Conservation (phyloP, 106 monocot genomes). For the Dactylorhiza incarnata region DNA sequence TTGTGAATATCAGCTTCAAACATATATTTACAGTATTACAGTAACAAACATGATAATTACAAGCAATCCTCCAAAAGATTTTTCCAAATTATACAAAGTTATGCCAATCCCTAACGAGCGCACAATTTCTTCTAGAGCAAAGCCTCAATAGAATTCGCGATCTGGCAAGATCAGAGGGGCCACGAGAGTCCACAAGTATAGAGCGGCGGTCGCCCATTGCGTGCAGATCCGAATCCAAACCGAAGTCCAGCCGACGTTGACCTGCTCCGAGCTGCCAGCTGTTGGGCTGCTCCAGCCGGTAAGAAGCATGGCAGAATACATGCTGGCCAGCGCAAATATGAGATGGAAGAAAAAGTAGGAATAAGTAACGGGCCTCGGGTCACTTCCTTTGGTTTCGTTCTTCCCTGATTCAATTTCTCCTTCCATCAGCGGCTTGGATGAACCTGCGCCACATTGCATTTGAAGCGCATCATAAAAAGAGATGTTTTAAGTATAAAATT, state of each 20-base stretch:
- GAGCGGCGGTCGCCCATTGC: slow-evolving; percentile 75
- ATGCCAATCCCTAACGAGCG: too few relatives aligned
- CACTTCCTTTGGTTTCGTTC: slow-evolving; percentile 33
- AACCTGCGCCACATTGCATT: slow-evolving; percentile 23
- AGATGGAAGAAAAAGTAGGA: slow-evolving; percentile 94
- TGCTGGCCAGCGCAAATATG: slow-evolving; percentile 90
- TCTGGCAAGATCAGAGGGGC: slow-evolving; percentile 71
- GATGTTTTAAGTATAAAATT: too few relatives aligned
- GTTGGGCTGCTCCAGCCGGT: slow-evolving; percentile 75
- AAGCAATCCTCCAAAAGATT: too few relatives aligned
- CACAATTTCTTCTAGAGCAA: too few relatives aligned
- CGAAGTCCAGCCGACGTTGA: slow-evolving; percentile 89
- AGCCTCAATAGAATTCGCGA: slow-evolving; percentile 51
- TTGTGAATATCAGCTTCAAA: too few relatives aligned
- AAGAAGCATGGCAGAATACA: slow-evolving; percentile 98
- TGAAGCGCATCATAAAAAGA: background rate
- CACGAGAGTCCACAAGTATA: slow-evolving; percentile 82
- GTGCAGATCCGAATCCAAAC: slow-evolving; percentile 91
- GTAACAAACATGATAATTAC: too few relatives aligned
- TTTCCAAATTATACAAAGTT: too few relatives aligned
- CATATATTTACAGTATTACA: too few relatives aligned
- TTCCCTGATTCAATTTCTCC: slow-evolving; percentile 57
- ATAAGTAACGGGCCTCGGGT: slow-evolving; percentile 67
- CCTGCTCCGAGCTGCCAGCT: slow-evolving; percentile 51
- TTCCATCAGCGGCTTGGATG: slow-evolving; percentile 42